Percentiles rank a stretch among this genome's conserved stretches.
Conservation (phyloP, 352 stramenopile genomes). For the Globisporangium parvum region DNA sequence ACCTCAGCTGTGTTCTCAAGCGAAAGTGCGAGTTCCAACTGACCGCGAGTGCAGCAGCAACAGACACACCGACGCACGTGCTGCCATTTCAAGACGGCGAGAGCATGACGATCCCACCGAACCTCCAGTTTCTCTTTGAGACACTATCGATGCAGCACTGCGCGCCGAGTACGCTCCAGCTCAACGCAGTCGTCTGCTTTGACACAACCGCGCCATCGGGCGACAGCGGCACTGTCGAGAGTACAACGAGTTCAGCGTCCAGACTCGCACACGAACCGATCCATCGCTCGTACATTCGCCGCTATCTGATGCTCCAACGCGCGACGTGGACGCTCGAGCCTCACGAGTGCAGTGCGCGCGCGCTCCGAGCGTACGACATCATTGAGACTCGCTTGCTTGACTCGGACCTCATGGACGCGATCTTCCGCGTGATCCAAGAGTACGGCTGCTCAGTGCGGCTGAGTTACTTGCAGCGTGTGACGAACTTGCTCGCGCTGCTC, state of each 20-base stretch:
- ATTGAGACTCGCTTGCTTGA: conserved; percentile 18
- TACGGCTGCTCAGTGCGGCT: conserved; percentile 22
- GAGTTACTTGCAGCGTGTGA: conserved; percentile 32
- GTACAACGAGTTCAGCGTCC: too few relatives aligned
- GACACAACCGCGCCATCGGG: neutral
- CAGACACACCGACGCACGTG: neutral
- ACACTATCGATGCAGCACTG: conserved; percentile 27
- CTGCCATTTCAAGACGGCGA: conserved; percentile 34
- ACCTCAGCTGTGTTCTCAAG: conserved; percentile 22
- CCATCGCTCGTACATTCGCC: conserved; percentile 21
- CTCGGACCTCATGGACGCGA: conserved; percentile 20
- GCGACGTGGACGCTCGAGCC: neutral
- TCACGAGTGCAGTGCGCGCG: neutral
- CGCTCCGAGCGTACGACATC: conserved; percentile 16
- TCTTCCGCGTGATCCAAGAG: conserved; percentile 20
- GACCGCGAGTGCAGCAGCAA: too few relatives aligned
- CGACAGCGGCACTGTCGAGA: neutral
- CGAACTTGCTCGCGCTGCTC: conserved; percentile 36
- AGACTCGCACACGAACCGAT: conserved; percentile 8
- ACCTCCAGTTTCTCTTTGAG: conserved; percentile 63
- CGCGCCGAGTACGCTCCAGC: conserved; percentile 25
- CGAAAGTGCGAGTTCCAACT: neutral
- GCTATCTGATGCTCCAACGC: conserved; percentile 21
- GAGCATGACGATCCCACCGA: conserved; percentile 56
- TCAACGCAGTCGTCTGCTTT: conserved; percentile 24